phyloP scores from a whole-genome alignment of 768 basidiomycete genomes.

The Lentinula edodes region DNA sequence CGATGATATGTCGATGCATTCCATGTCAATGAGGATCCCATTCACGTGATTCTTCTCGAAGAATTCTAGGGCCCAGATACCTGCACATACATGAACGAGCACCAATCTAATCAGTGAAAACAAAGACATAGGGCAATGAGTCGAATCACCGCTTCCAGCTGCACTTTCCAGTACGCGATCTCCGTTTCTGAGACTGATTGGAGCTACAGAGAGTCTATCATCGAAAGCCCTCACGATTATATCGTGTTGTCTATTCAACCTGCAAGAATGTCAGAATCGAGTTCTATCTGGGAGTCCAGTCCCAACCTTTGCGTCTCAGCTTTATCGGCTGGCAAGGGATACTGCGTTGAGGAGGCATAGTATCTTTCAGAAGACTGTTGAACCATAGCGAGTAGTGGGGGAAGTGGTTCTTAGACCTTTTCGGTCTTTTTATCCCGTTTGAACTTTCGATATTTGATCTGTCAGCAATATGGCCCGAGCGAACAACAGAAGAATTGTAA shows the following conservation, averaged over 20 bases:
- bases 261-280: background rate
- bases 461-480: too few species aligned
- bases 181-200: background rate
- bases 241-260: background rate
- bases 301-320: background rate
- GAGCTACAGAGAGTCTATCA: background rate
- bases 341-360: background rate
- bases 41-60: background rate
- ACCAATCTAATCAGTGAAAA: too few species aligned
- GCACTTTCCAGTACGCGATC: background rate
- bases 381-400: too few species aligned
- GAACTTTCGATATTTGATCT: too few species aligned
- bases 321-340: background rate
- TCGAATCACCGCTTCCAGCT: background rate
- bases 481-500: too few species aligned
- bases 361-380: background rate
- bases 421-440: too few species aligned
- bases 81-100: background rate
- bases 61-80: conserved; percentile 1
- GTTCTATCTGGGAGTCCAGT: too few species aligned
- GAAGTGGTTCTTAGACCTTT: too few species aligned
- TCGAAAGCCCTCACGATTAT: background rate
- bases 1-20: background rate
- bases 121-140: background rate
- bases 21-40: background rate